phyloP scores from a whole-genome alignment of 2,329 filamentous ascomycete genomes.

The Colletotrichum destructivum region DNA sequence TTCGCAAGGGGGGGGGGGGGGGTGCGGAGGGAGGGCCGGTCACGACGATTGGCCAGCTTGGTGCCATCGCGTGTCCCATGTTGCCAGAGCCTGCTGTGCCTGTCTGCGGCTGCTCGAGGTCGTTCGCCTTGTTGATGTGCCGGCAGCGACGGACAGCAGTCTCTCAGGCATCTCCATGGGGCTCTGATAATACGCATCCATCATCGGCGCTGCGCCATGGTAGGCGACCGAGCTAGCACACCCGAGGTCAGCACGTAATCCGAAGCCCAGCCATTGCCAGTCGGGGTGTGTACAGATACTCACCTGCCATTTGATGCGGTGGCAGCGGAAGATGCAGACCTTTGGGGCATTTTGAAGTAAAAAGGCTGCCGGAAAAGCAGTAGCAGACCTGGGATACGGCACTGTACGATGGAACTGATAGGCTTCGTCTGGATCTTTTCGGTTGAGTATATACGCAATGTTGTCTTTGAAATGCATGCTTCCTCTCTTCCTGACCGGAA shows the following conservation, averaged over 20 bases:
- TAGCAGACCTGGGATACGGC: not conserved
- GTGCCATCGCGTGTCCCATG: slow-evolving; percentile 24
- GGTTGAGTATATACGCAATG: not conserved
- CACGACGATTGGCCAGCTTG: slow-evolving; percentile 26
- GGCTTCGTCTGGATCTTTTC: too few species aligned
- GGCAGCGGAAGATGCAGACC: slow-evolving; percentile 15
- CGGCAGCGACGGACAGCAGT: slow-evolving; percentile 24
- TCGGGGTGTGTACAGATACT: not conserved
- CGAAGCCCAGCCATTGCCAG: not conserved
- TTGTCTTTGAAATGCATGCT: not conserved
- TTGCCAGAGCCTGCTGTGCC: not conserved
- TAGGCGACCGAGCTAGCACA: slow-evolving; percentile 6
- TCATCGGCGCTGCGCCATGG: not conserved
- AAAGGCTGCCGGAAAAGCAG: not conserved
- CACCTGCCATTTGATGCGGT: slow-evolving; percentile 25
- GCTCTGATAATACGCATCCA: slow-evolving; percentile 17
- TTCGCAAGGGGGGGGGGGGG: too few species aligned
- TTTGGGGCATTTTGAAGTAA: slow-evolving; percentile 28
- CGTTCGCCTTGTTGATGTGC: not conserved
- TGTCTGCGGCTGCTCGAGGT: slow-evolving; percentile 14
- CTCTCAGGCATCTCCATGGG: slow-evolving; percentile 22
- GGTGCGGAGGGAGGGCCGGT: not conserved
- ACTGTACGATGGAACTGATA: not conserved
- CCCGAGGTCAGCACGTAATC: slow-evolving; percentile 18
- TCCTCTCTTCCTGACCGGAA: not conserved